These are phyloP conservation scores for Fomitopsis pinicola DNA, from an alignment of 1,284 basidiomycete genomes.

Conservation along the genomic window DNA sequence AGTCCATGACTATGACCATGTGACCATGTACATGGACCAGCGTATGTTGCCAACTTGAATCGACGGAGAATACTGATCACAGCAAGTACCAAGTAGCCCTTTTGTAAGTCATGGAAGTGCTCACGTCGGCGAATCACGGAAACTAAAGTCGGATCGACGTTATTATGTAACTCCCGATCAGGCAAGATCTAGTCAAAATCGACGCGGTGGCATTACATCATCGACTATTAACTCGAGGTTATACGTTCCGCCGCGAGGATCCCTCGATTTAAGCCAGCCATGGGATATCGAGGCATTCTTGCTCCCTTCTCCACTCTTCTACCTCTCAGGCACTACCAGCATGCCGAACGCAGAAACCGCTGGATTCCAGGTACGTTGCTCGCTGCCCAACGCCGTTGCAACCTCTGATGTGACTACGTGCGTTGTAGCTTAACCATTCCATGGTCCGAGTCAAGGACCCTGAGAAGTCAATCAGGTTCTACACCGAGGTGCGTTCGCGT, in stretches of 20 bases:
- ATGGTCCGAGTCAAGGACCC: constrained; percentile 91
- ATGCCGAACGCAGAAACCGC: constrained; percentile 9
- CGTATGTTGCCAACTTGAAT: too few relatives aligned
- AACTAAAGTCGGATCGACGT: too few relatives aligned
- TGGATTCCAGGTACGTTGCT: constrained; percentile 6
- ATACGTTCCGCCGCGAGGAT: background rate
- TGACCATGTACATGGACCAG: too few relatives aligned
- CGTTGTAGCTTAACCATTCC: constrained; percentile 75
- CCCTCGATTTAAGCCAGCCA: background rate
- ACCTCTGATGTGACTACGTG: background rate
- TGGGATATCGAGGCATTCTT: background rate
- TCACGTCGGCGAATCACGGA: too few relatives aligned
- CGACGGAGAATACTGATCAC: too few relatives aligned
- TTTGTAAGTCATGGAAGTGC: too few relatives aligned
- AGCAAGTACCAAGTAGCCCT: too few relatives aligned
- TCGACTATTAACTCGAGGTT: background rate
- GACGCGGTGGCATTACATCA: background rate
- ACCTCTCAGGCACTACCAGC: background rate
- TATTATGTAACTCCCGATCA: background rate
- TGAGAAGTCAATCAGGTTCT: constrained; percentile 70
- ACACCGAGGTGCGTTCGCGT: constrained; percentile 50
- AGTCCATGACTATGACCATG: too few relatives aligned
- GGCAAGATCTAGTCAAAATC: background rate
- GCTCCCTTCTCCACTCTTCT: background rate
- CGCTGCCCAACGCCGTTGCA: background rate